Percentiles rank a stretch among this genome's conserved stretches.
These are phyloP conservation scores for Phytopythium aichiense DNA, from an alignment of 352 stramenopile species.

Conservation along the genomic window DNA sequence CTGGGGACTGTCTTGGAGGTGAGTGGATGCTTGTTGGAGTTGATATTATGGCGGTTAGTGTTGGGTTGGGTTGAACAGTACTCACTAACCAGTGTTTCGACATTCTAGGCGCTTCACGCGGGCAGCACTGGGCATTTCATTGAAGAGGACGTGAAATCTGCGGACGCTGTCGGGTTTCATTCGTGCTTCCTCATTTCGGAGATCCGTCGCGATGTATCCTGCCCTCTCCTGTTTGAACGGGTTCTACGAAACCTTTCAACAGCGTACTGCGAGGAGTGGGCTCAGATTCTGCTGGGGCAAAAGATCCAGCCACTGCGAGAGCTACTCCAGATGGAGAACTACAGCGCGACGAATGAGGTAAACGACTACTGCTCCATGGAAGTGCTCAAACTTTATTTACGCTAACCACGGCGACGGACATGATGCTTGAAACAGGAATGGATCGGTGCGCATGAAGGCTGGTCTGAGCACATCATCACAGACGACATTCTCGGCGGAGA, in stretches of 20 bases:
- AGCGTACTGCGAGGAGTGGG: constrained; percentile 72
- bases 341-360: constrained; percentile 76
- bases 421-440: constrained; percentile 43
- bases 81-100: background rate
- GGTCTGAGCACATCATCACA: constrained; percentile 63
- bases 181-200: constrained; percentile 52
- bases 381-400: background rate
- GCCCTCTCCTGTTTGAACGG: constrained; percentile 47
- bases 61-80: background rate
- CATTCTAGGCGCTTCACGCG: constrained; percentile 19
- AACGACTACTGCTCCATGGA: background rate
- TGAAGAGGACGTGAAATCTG: constrained; percentile 47
- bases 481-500: constrained; percentile 36
- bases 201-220: constrained; percentile 34
- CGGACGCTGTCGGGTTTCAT: constrained; percentile 41
- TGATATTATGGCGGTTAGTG: background rate
- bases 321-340: constrained; percentile 62
- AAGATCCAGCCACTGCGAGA: constrained; percentile 68
- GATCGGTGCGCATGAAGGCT: constrained; percentile 69
- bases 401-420: background rate
- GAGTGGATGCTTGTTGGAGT: background rate
- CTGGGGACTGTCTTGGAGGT: background rate
- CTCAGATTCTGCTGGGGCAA: constrained; percentile 39
- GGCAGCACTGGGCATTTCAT: constrained; percentile 35
- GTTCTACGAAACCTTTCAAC: constrained; percentile 49